Evolutionary conservation across 2,329 filamentous ascomycete genomes (phyloP).

Genomic region (Stemphylium vesicarium): DNA sequence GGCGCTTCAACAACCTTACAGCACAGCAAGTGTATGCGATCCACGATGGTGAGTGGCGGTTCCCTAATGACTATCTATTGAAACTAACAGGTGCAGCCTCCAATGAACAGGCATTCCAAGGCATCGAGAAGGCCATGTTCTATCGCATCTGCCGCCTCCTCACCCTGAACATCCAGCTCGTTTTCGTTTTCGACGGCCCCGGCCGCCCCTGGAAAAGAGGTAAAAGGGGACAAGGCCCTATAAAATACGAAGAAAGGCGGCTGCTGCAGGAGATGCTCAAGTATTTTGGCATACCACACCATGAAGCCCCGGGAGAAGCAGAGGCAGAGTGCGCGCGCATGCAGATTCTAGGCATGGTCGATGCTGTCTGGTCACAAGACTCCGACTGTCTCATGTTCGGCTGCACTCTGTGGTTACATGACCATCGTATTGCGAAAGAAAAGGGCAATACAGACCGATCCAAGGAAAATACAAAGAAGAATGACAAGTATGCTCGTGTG

Average conservation of each 20-base stretch:
- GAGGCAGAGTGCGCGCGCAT: slow-evolving; percentile 58
- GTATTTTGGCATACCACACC: slow-evolving; percentile 51
- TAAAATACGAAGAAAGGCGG: slow-evolving; percentile 43
- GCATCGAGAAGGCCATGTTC: slow-evolving; percentile 52
- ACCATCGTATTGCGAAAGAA: slow-evolving; percentile 37
- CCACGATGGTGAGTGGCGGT: slow-evolving; percentile 35
- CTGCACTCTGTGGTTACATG: slow-evolving; percentile 51
- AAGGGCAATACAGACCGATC: slow-evolving; percentile 23
- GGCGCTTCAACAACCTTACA: slow-evolving; percentile 54
- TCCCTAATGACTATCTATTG: neutral
- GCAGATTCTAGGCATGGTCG: slow-evolving; percentile 53
- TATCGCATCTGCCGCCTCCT: slow-evolving; percentile 55
- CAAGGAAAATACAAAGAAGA: slow-evolving; percentile 44
- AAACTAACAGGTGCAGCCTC: slow-evolving; percentile 21
- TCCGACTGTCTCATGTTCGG: slow-evolving; percentile 58
- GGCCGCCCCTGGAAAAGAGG: slow-evolving; percentile 50
- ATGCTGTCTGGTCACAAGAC: slow-evolving; percentile 59
- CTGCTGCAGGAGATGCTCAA: slow-evolving; percentile 49
- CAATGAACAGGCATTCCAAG: slow-evolving; percentile 45
- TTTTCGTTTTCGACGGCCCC: slow-evolving; percentile 64
- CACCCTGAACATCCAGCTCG: slow-evolving; percentile 57
- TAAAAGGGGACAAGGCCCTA: slow-evolving; percentile 32
- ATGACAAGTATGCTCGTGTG: slow-evolving; percentile 38
- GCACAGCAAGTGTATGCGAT: slow-evolving; percentile 43
- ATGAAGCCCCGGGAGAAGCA: slow-evolving; percentile 56